Evolutionary conservation across 2,329 filamentous ascomycete species (phyloP).

Genomic region (Neofusicoccum sp.): DNA sequence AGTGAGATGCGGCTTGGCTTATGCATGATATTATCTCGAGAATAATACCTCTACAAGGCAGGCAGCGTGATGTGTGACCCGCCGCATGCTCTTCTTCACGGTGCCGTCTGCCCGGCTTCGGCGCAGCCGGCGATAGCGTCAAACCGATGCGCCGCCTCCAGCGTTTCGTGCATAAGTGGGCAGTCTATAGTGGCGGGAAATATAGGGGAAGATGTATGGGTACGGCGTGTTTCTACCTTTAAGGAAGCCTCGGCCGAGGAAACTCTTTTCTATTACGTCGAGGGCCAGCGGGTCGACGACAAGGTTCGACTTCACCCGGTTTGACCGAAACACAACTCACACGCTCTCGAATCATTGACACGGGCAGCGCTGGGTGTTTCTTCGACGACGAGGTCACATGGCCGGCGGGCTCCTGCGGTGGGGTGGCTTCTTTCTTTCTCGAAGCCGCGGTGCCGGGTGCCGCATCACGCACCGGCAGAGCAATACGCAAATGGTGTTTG

Average conservation of each 20-base stretch:
- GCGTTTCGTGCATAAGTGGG: neutral
- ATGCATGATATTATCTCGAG: constrained; percentile 16
- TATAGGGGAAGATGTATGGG: constrained; percentile 8
- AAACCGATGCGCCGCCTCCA: neutral
- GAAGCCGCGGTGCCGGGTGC: neutral
- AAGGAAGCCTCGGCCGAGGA: neutral
- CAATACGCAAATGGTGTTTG: neutral
- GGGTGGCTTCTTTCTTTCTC: neutral
- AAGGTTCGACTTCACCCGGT: constrained; percentile 1
- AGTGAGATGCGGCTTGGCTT: constrained; percentile 16
- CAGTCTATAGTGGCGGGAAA: neutral
- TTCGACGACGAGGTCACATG: neutral
- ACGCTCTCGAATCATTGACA: neutral
- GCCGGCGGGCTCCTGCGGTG: neutral
- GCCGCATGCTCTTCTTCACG: neutral
- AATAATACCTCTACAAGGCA: constrained; percentile 10
- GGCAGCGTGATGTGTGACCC: neutral
- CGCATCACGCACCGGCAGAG: neutral
- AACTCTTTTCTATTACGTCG: neutral
- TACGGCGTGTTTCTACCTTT: constrained; percentile 1
- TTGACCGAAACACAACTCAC: constrained; percentile 1
- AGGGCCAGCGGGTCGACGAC: neutral
- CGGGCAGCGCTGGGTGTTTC: neutral
- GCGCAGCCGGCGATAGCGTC: neutral
- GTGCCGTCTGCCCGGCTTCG: neutral